phyloP scores from a whole-genome alignment of 345 rosid species.

The Linum tenue region DNA sequence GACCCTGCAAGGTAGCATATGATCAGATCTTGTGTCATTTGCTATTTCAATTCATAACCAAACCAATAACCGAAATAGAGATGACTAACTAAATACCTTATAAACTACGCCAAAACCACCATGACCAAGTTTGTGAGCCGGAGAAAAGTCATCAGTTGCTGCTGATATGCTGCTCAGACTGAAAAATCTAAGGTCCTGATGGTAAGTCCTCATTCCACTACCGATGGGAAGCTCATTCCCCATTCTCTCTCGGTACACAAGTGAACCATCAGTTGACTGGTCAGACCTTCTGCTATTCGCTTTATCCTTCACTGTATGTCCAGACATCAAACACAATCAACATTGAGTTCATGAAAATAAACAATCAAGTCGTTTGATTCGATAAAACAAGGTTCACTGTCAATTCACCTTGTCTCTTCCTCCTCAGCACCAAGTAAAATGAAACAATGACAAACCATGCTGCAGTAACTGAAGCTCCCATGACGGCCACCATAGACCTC shows the following conservation, averaged over 20 bases:
- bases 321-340: neutral
- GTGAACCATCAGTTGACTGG: too few species aligned
- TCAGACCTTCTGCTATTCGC: neutral
- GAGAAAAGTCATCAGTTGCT: slow-evolving; percentile 41
- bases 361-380: neutral
- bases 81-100: slow-evolving; percentile 41
- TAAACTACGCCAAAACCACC: slow-evolving; percentile 78
- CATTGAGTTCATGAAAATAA: neutral
- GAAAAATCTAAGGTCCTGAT: slow-evolving; percentile 42
- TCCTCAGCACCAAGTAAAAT: neutral
- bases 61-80: neutral
- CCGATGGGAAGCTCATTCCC: neutral
- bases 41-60: too few species aligned
- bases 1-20: slow-evolving; percentile 29
- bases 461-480: neutral
- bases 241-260: too few species aligned
- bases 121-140: slow-evolving; percentile 45
- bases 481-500: neutral
- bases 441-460: neutral
- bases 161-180: slow-evolving; percentile 33
- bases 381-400: neutral
- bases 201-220: slow-evolving; percentile 35
- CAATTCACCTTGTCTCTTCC: neutral
- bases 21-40: too few species aligned
- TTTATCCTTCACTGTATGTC: neutral